Percentiles rank a stretch among this genome's conserved stretches.
Evolutionary conservation across 140 eudicot species (phyloP).

Genomic region (Flaveria floridana): DNA sequence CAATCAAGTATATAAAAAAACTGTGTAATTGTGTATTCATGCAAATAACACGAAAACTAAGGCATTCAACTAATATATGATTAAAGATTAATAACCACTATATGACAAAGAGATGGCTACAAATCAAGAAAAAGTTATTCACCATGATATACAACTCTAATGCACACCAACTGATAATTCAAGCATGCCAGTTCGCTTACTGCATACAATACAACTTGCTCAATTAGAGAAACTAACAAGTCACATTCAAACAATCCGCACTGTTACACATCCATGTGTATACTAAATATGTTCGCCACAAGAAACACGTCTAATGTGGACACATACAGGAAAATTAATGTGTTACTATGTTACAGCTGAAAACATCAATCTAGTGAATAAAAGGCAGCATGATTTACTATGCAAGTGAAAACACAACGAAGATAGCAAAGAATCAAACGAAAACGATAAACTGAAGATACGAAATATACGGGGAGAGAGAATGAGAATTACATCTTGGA

Average conservation of each 20-base stretch:
- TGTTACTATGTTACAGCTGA: neutral
- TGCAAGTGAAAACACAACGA: neutral
- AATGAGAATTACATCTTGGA: conserved; percentile 51
- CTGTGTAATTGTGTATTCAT: no score
- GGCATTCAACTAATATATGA: no score
- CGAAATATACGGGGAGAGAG: neutral
- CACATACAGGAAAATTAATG: neutral
- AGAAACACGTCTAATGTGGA: neutral
- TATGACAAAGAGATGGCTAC: neutral
- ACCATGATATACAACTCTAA: neutral
- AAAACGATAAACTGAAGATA: neutral
- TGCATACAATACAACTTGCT: neutral
- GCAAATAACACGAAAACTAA: neutral
- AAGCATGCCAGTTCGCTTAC: neutral
- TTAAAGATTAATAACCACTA: neutral
- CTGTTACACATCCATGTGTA: neutral
- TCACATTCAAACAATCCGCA: neutral
- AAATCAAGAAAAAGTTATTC: no score
- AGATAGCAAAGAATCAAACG: neutral
- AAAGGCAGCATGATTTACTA: neutral
- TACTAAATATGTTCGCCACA: neutral
- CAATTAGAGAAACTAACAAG: neutral
- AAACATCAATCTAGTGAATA: neutral
- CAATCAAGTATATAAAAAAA: no score
- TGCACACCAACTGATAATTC: neutral